Evolutionary conservation across 192 early-diverging fungal genomes (phyloP).

Genomic region (Coemansia sp.): DNA sequence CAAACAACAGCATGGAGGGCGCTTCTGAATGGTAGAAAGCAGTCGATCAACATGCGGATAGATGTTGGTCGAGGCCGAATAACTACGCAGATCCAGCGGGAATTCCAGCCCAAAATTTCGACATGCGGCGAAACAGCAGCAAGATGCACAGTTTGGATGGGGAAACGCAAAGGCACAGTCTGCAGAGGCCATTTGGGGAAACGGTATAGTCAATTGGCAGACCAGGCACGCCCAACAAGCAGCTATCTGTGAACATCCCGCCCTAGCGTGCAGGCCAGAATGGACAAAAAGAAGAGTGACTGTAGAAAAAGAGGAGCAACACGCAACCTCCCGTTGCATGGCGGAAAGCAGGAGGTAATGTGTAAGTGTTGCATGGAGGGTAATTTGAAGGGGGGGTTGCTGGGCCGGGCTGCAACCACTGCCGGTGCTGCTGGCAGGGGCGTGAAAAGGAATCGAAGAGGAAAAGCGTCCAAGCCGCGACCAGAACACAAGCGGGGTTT

Average conservation of each 20-base stretch:
- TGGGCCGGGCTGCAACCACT: not conserved
- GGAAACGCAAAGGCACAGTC: not conserved
- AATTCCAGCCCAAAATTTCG: slow-evolving; percentile 4
- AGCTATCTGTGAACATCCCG: not conserved
- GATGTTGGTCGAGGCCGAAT: slow-evolving; percentile 12
- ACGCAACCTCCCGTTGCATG: slow-evolving; percentile 8
- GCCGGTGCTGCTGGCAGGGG: not conserved
- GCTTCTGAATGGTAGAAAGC: slow-evolving; percentile 5
- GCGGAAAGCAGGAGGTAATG: slow-evolving; percentile 6
- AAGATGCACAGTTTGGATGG: not conserved
- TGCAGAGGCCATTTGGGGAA: not conserved
- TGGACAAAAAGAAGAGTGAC: not conserved
- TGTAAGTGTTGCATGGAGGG: slow-evolving; percentile 7
- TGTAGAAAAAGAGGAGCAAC: slow-evolving; percentile 3
- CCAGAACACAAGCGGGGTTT: slow-evolving; percentile 18
- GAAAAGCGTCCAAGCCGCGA: slow-evolving; percentile 4
- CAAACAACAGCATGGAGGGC: not conserved
- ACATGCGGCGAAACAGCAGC: not conserved
- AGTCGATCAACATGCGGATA: slow-evolving; percentile 21
- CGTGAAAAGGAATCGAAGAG: slow-evolving; percentile 8
- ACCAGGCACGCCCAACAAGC: not conserved
- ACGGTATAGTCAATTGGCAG: not conserved
- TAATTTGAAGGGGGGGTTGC: slow-evolving; percentile 16
- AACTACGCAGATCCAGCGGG: slow-evolving; percentile 14
- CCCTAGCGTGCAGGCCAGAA: not conserved